These are phyloP conservation scores for Haplosporangium sp. DNA, from an alignment of 371 early-diverging fungal species.

Conservation along the genomic window DNA sequence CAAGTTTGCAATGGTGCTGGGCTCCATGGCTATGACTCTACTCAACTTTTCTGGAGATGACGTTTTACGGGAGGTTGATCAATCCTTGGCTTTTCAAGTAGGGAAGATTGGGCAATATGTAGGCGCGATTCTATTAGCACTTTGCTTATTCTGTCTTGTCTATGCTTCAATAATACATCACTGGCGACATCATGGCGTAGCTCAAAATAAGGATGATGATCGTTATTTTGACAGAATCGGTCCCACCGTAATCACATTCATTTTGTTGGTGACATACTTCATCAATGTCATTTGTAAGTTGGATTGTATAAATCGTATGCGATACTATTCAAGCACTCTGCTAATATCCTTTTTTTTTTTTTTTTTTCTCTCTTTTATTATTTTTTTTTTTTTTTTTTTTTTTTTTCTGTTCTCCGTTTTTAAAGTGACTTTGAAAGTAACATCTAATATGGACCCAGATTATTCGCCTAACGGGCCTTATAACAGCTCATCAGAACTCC, in stretches of 20 bases:
- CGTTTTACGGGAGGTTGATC: not conserved
- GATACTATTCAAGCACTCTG: not conserved
- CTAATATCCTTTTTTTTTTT: not conserved
- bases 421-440: conserved; percentile 37
- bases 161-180: conserved; percentile 25
- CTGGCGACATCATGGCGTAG: conserved; percentile 47
- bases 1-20: conserved; percentile 74
- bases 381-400: not conserved
- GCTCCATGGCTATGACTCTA: conserved; percentile 74
- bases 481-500: conserved; percentile 1
- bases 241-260: conserved; percentile 34
- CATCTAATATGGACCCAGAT: conserved; percentile 13
- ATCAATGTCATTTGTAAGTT: conserved; percentile 42
- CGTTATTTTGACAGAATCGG: conserved; percentile 49
- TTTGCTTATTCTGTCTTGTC: conserved; percentile 32
- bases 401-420: too few relatives aligned
- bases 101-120: conserved; percentile 30
- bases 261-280: conserved; percentile 20
- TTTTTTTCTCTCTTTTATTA: too few relatives aligned
- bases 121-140: conserved; percentile 23
- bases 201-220: not conserved
- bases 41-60: conserved; percentile 68
- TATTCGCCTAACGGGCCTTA: conserved; percentile 22
- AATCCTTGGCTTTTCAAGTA: conserved; percentile 4
- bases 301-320: too few relatives aligned